A percentile compares a stretch with the other conserved stretches of the same genome.
Conservation (phyloP, 2,329 filamentous ascomycete species). For the Epichloe baconii region DNA sequence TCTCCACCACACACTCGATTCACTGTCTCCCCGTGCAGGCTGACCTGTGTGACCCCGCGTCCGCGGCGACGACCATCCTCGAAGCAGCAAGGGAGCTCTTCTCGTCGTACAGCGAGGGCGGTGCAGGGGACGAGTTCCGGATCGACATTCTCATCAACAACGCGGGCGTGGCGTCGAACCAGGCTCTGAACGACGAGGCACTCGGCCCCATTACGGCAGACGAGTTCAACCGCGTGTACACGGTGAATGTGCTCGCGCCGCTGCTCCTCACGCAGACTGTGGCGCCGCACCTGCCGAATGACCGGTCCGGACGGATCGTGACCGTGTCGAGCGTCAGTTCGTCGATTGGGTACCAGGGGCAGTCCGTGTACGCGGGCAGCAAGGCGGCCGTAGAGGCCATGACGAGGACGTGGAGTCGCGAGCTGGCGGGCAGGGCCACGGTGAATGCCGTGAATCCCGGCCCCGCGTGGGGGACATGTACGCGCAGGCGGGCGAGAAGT, state of each 20-base stretch:
- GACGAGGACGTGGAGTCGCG: slow-evolving; percentile 45
- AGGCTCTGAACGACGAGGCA: slow-evolving; percentile 41
- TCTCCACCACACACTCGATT: slow-evolving; percentile 30
- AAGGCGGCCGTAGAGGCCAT: slow-evolving; percentile 47
- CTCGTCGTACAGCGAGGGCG: slow-evolving; percentile 10
- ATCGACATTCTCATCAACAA: slow-evolving; percentile 85
- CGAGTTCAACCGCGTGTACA: slow-evolving; percentile 61
- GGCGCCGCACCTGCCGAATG: slow-evolving; percentile 51
- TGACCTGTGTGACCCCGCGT: slow-evolving; percentile 15
- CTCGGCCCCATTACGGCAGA: slow-evolving; percentile 38
- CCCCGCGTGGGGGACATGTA: slow-evolving; percentile 42
- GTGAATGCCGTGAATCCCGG: slow-evolving; percentile 47
- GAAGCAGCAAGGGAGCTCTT: slow-evolving; percentile 17
- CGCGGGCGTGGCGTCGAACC: slow-evolving; percentile 59
- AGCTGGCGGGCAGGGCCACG: slow-evolving; percentile 38
- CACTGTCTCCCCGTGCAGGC: slow-evolving; percentile 16
- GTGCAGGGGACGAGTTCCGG: slow-evolving; percentile 12
- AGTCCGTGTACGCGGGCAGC: slow-evolving; percentile 43
- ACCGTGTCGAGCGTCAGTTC: slow-evolving; percentile 43
- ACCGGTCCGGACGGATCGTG: slow-evolving; percentile 50
- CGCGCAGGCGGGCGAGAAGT: slow-evolving; percentile 19
- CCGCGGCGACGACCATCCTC: slow-evolving; percentile 16
- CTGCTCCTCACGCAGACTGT: slow-evolving; percentile 65
- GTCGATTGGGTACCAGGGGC: slow-evolving; percentile 39
- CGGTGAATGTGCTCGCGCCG: slow-evolving; percentile 71